Conservation (phyloP, 768 basidiomycete species). For the Auricularia sp. region DNA sequence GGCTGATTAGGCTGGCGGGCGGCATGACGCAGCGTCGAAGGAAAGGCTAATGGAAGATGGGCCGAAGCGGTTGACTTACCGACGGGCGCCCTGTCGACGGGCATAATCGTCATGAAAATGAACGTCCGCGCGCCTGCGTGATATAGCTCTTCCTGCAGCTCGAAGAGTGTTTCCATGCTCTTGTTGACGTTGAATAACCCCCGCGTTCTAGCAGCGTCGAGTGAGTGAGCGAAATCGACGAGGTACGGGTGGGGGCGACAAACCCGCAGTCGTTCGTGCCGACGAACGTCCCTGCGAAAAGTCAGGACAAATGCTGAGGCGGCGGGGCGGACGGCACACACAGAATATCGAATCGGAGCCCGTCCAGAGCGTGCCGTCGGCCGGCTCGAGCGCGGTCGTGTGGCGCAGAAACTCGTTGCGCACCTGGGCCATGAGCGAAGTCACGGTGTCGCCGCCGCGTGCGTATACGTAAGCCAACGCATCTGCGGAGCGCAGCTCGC, state of each 20-base stretch:
- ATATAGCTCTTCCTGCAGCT: constrained; percentile 39
- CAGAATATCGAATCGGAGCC: background rate
- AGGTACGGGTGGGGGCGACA: background rate
- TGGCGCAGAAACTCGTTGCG: constrained; percentile 4
- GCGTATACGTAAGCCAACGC: constrained; percentile 4
- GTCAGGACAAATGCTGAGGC: background rate
- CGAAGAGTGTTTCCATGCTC: constrained; percentile 28
- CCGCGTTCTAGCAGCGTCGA: background rate
- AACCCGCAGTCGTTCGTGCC: background rate
- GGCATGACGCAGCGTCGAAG: background rate
- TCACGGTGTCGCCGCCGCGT: constrained; percentile 1
- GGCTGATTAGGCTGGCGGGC: too few species aligned
- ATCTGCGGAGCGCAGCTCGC: background rate
- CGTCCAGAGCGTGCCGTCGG: background rate
- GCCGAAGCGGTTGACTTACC: background rate
- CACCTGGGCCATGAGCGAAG: background rate
- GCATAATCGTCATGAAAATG: constrained; percentile 49
- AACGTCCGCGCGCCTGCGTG: constrained; percentile 39
- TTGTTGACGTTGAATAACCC: background rate
- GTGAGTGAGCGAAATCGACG: background rate
- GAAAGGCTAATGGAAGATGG: background rate
- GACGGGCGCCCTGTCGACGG: constrained; percentile 36
- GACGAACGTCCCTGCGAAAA: background rate
- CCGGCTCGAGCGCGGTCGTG: background rate
- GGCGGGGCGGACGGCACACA: background rate